Percentiles rank a stretch among this genome's conserved stretches.
Evolutionary conservation across 352 stramenopile species (phyloP).

Genomic region (Phytophthora pluvialis): DNA sequence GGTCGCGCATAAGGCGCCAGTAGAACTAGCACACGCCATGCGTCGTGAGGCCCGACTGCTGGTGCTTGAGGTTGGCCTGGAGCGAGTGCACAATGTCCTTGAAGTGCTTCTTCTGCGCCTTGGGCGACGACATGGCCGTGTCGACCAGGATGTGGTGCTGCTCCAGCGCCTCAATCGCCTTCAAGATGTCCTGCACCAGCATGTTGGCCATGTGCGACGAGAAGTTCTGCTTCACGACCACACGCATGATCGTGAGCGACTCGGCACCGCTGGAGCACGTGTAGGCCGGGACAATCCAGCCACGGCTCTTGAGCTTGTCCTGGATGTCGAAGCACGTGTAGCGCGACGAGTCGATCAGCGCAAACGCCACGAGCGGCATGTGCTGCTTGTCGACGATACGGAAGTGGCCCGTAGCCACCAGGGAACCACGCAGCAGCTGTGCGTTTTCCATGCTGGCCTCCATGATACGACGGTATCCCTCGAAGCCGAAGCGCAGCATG

Average conservation of each 20-base stretch:
- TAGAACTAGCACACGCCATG: constrained; percentile 77
- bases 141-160: constrained; percentile 79
- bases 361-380: constrained; percentile 91
- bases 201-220: constrained; percentile 90
- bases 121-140: constrained; percentile 80
- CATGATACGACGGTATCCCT: constrained; percentile 91
- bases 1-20: neutral
- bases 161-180: constrained; percentile 83
- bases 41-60: constrained; percentile 76
- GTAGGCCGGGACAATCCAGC: constrained; percentile 93
- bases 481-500: constrained; percentile 91
- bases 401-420: constrained; percentile 87
- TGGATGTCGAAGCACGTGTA: constrained; percentile 93
- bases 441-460: constrained; percentile 91
- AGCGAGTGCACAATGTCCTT: constrained; percentile 73
- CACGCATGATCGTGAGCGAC: constrained; percentile 89
- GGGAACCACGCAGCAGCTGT: constrained; percentile 69
- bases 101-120: constrained; percentile 75
- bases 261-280: constrained; percentile 86
- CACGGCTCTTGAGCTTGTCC: constrained; percentile 85
- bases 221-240: constrained; percentile 93
- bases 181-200: constrained; percentile 87
- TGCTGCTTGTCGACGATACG: constrained; percentile 90
- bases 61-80: constrained; percentile 74
- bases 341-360: constrained; percentile 77